These are phyloP conservation scores for Coemansia sp. DNA, from an alignment of 192 early-diverging fungal genomes.

Conservation along the genomic window DNA sequence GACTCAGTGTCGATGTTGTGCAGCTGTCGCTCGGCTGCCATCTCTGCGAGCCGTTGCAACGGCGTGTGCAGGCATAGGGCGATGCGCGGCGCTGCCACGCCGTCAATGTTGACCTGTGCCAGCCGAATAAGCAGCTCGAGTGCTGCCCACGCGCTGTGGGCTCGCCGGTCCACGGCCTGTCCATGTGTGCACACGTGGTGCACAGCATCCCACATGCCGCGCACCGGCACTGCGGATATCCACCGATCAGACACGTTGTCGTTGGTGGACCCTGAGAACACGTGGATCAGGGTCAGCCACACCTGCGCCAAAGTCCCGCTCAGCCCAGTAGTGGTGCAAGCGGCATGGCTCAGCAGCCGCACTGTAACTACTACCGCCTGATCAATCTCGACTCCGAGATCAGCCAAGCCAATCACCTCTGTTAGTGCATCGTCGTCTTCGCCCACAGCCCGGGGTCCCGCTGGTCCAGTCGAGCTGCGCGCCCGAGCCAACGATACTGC, in stretches of 20 bases:
- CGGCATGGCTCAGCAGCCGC: constrained; percentile 14
- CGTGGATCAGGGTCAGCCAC: constrained; percentile 35
- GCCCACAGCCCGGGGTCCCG: constrained; percentile 35
- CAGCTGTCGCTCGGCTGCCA: constrained; percentile 23
- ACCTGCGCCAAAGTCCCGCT: constrained; percentile 17
- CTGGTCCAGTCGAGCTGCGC: background rate
- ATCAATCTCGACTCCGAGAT: constrained; percentile 29
- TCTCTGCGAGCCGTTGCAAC: constrained; percentile 22
- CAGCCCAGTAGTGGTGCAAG: background rate
- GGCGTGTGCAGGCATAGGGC: constrained; percentile 11
- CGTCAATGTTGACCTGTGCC: constrained; percentile 41
- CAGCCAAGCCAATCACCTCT: constrained; percentile 8
- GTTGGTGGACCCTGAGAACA: constrained; percentile 7
- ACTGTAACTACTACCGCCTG: constrained; percentile 20
- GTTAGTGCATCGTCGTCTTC: constrained; percentile 28
- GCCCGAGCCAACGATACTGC: constrained; percentile 17
- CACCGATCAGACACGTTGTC: background rate
- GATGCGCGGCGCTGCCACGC: constrained; percentile 37
- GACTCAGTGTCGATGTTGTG: constrained; percentile 1
- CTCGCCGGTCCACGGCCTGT: background rate
- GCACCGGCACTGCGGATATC: constrained; percentile 4
- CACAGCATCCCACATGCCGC: constrained; percentile 24
- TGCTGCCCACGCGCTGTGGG: constrained; percentile 29
- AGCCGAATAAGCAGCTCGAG: constrained; percentile 22
- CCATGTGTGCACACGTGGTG: constrained; percentile 5